Conservation (phyloP, 2,329 filamentous ascomycete genomes). For the Cercospora sojina region DNA sequence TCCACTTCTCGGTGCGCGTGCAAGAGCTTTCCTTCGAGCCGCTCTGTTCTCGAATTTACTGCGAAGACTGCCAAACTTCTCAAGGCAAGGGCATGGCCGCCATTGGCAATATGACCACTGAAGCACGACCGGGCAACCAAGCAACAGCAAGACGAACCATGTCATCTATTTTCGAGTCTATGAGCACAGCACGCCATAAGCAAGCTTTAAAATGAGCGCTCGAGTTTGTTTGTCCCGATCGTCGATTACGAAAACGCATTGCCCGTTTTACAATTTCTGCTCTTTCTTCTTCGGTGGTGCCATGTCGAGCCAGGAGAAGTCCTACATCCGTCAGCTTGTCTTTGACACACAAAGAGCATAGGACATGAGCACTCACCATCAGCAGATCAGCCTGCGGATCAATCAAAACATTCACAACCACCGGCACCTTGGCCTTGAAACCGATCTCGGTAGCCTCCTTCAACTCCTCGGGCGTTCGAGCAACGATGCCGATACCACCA, state of each 20-base stretch:
- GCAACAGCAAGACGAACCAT: neutral
- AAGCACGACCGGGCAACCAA: neutral
- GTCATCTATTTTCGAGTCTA: neutral
- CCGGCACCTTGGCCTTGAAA: constrained; percentile 49
- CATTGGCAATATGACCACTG: neutral
- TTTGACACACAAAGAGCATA: neutral
- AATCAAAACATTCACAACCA: constrained; percentile 57
- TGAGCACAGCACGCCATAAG: neutral
- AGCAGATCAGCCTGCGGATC: constrained; percentile 40
- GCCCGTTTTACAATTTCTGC: constrained; percentile 23
- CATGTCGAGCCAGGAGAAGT: constrained; percentile 37
- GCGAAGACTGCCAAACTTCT: too few relatives aligned
- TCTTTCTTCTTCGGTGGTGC: constrained; percentile 29
- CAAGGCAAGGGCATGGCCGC: too few relatives aligned
- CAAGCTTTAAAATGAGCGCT: neutral
- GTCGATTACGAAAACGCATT: neutral
- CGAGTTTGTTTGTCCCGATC: neutral
- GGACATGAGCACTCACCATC: constrained; percentile 28
- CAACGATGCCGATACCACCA: constrained; percentile 55
- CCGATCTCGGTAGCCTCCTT: constrained; percentile 52
- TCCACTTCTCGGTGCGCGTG: neutral
- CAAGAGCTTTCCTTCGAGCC: too few relatives aligned
- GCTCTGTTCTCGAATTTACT: too few relatives aligned
- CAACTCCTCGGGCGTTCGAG: constrained; percentile 54
- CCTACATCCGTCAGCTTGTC: constrained; percentile 25